Conservation (phyloP, 345 rosid genomes). For the Populus euphratica region DNA sequence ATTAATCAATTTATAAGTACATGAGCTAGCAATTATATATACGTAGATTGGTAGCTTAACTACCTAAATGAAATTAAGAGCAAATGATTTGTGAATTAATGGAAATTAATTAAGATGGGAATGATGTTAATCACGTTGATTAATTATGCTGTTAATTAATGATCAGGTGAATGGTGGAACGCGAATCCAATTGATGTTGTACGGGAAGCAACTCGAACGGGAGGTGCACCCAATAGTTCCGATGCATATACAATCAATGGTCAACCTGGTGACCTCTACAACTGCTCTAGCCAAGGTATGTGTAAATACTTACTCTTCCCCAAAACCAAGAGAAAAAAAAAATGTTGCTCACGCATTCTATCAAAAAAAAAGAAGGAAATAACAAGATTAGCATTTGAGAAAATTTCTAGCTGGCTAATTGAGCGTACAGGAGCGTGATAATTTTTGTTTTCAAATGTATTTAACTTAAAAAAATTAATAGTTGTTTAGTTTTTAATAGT, state of each 20-base stretch:
- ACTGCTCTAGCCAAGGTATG: slow-evolving; percentile 24
- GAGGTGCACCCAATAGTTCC: slow-evolving; percentile 26
- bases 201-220: slow-evolving; percentile 19
- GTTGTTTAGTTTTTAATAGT: no score
- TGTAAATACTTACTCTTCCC: neutral
- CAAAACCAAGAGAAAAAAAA: no score
- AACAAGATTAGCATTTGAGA: neutral
- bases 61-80: neutral
- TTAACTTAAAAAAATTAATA: no score
- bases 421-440: no score
- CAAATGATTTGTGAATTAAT: no score
- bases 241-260: slow-evolving; percentile 32
- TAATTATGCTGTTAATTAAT: neutral
- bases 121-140: neutral
- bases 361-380: neutral
- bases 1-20: neutral
- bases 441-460: no score
- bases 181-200: slow-evolving; percentile 21
- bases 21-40: neutral
- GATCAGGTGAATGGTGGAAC: slow-evolving; percentile 27
- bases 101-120: neutral
- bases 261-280: slow-evolving; percentile 35
- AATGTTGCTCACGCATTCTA: neutral
- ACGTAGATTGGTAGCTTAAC: neutral
- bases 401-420: no score